Evolutionary conservation across 345 rosid species (phyloP).

Genomic region (Eucalyptus albens): DNA sequence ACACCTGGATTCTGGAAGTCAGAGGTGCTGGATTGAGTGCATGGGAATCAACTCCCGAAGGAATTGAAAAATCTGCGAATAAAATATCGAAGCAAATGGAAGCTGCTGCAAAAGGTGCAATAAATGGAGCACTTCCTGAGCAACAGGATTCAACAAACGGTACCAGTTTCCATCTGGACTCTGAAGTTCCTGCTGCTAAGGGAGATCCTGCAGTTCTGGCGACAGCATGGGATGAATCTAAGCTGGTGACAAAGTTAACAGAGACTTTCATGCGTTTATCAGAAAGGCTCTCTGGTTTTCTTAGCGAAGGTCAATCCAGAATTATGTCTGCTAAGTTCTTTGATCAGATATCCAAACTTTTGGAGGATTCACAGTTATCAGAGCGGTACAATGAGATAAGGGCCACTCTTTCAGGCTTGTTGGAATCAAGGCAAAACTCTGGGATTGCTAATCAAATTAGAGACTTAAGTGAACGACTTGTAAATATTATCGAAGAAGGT

Average conservation of each 20-base stretch:
- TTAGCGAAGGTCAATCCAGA: slow-evolving; percentile 72
- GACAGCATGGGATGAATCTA: slow-evolving; percentile 68
- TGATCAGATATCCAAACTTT: slow-evolving; percentile 64
- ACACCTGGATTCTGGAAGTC: slow-evolving; percentile 94
- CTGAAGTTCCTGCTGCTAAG: slow-evolving; percentile 19
- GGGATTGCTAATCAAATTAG: slow-evolving; percentile 57
- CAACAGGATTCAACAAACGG: slow-evolving; percentile 6
- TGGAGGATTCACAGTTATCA: slow-evolving; percentile 62
- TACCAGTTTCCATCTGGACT: slow-evolving; percentile 4
- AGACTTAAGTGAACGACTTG: slow-evolving; percentile 64
- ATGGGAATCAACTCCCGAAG: slow-evolving; percentile 43
- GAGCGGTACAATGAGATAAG: slow-evolving; percentile 66
- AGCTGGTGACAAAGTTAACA: slow-evolving; percentile 45
- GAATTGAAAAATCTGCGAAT: slow-evolving; percentile 34
- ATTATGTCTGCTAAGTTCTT: slow-evolving; percentile 68
- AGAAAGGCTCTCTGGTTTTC: slow-evolving; percentile 80
- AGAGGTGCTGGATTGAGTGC: slow-evolving; percentile 94
- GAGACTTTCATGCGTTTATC: slow-evolving; percentile 77
- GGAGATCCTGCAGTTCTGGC: slow-evolving; percentile 24
- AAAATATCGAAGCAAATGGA: slow-evolving; percentile 42
- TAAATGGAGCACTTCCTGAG: slow-evolving; percentile 16
- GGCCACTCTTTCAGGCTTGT: slow-evolving; percentile 51
- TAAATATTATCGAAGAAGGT: slow-evolving; percentile 69
- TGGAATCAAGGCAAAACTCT: slow-evolving; percentile 75
- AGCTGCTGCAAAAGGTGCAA: slow-evolving; percentile 33